Conservation (phyloP, 176 grass and related monocot genomes). For the Hsuehochloa calcarea region DNA sequence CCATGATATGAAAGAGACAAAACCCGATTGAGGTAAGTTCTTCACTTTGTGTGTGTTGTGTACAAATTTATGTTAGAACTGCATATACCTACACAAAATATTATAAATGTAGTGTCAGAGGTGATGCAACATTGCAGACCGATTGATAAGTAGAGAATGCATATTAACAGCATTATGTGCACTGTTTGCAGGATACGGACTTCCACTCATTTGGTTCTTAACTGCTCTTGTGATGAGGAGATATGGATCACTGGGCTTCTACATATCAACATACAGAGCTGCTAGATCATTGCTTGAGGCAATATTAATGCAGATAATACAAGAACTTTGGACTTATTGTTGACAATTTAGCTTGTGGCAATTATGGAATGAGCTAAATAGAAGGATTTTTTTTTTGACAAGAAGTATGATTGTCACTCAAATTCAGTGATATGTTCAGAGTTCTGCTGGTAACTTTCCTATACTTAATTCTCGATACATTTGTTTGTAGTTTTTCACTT, state of each 20-base stretch:
- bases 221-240: not conserved
- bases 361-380: not conserved
- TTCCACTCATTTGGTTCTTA: not conserved
- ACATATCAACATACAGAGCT: not conserved
- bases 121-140: not conserved
- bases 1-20: too few relatives aligned
- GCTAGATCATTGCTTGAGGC: not conserved
- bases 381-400: not conserved
- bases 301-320: not conserved
- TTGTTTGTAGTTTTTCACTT: not conserved
- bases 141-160: not conserved
- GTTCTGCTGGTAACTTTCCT: conserved; percentile 1
- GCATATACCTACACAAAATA: not conserved
- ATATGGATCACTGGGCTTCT: not conserved
- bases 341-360: too few relatives aligned
- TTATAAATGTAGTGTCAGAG: not conserved
- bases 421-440: not conserved
- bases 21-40: too few relatives aligned
- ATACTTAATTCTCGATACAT: not conserved
- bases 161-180: not conserved
- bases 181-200: not conserved
- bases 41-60: too few relatives aligned
- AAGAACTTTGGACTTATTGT: too few relatives aligned
- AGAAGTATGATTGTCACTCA: not conserved
- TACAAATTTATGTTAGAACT: not conserved